phyloP scores from a whole-genome alignment of 306 rosid genomes.

The Prinsepia uniflora region DNA sequence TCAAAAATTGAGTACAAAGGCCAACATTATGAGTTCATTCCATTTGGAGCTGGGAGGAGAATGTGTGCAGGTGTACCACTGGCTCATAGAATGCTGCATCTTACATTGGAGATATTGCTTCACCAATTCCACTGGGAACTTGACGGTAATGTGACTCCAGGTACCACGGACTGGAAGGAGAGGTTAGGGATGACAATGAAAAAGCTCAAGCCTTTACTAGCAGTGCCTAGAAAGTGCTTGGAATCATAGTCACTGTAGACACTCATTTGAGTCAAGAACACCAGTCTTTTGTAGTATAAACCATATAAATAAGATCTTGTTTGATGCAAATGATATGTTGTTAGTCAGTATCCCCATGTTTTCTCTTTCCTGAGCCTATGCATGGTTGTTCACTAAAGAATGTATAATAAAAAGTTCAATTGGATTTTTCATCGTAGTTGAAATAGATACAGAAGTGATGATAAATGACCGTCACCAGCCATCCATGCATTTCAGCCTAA shows the following conservation, averaged over 20 bases:
- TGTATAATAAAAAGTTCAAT: background rate
- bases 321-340: background rate
- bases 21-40: constrained; percentile 45
- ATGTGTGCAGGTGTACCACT: constrained; percentile 54
- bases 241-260: background rate
- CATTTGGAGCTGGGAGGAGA: constrained; percentile 60
- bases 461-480: background rate
- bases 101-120: constrained; percentile 40
- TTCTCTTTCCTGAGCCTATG: too few species aligned
- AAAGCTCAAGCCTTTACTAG: constrained; percentile 42
- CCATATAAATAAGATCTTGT: too few species aligned
- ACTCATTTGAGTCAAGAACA: background rate
- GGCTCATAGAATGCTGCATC: constrained; percentile 43
- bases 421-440: background rate
- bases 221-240: constrained; percentile 32
- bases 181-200: constrained; percentile 37
- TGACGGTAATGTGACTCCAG: constrained; percentile 11
- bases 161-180: constrained; percentile 43
- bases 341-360: too few species aligned
- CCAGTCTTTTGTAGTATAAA: too few species aligned
- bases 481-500: background rate
- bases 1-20: constrained; percentile 38
- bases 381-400: background rate
- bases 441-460: too few species aligned
- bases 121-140: constrained; percentile 61